Percentiles rank a stretch among this genome's conserved stretches.
These are phyloP conservation scores for Carex cristatella DNA, from an alignment of 176 grass and related monocot species.

Conservation along the genomic window DNA sequence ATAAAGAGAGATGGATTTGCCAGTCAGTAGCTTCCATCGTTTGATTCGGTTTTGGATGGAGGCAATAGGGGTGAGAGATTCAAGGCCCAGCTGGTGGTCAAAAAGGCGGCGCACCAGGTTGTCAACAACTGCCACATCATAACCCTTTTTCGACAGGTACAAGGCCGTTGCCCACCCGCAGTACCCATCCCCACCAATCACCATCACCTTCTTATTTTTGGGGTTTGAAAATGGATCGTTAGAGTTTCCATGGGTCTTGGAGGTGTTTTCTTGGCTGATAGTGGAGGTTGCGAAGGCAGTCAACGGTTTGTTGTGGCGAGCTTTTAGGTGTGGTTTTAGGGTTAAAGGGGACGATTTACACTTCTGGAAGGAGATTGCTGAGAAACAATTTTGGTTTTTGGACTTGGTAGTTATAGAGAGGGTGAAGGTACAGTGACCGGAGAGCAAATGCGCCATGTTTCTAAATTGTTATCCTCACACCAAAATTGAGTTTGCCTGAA, in stretches of 20 bases:
- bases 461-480: slow-evolving; percentile 19
- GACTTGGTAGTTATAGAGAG: slow-evolving; percentile 27
- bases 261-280: slow-evolving; percentile 37
- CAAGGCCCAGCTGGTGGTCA: slow-evolving; percentile 87
- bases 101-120: slow-evolving; percentile 79
- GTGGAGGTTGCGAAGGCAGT: slow-evolving; percentile 38
- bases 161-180: slow-evolving; percentile 94
- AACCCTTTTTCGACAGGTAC: slow-evolving; percentile 93
- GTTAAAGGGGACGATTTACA: slow-evolving; percentile 25
- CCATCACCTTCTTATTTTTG: slow-evolving; percentile 80
- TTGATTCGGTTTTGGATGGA: slow-evolving; percentile 81
- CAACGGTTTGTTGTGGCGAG: slow-evolving; percentile 28
- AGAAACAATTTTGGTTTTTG: slow-evolving; percentile 18
- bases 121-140: slow-evolving; percentile 89
- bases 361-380: slow-evolving; percentile 32
- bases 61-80: slow-evolving; percentile 81
- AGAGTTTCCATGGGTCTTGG: slow-evolving; percentile 46
- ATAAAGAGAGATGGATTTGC: slow-evolving; percentile 72
- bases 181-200: slow-evolving; percentile 98
- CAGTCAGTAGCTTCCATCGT: slow-evolving; percentile 73
- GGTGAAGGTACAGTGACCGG: slow-evolving; percentile 33
- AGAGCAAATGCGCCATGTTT: slow-evolving; percentile 54
- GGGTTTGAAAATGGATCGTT: slow-evolving; percentile 30
- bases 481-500: slow-evolving; percentile 9
- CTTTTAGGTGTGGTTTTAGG: slow-evolving; percentile 9